Base-by-base conservation (phyloP, 164 flowering plant species). In the Chloranthus sessilifolius region DNA sequence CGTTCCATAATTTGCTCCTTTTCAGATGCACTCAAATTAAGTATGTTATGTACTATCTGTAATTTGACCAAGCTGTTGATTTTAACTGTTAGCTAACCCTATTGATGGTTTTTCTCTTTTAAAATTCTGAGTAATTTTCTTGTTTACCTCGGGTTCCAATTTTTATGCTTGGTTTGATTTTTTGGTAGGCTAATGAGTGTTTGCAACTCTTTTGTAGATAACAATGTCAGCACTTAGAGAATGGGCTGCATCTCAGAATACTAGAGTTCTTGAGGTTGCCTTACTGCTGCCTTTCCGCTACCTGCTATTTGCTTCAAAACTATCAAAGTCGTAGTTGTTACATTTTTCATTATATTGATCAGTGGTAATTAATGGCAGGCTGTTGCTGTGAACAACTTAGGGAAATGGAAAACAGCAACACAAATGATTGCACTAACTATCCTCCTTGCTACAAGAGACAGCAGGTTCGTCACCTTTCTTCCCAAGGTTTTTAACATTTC, bases 211-310 rank as follows among this genome's bases (percentile, higher is more conserved):
- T 59, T 35, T 64, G 70, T 72, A 94, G 99, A 94, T 94, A 68
- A 94, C 99, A 8, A 94, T 94, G 95, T 88, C 99, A 4, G 97
- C 97, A 12, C 96, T 94, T 22, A 79, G 99, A 62, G 99, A 94
- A 78, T 94, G 99, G 99, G 99, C 99, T 65, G 99, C 99, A 48
- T 89, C 97, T 55, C 91, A 84, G 67, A 71, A 74, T 63, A 43
- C 61, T 45, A 79, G 71, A 72, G 83, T 94, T 66, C 67, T 74
- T 50, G 88, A 86, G 99, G 99, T 92, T 46, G 43, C 26, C 53
- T 56, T 56, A 19, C 52, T 51, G 34, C 5, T 7, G 33, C 21
- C 19, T n/a, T n/a, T n/a, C 21, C 44, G 3, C n/a, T n/a, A n/a
- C n/a, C n/a, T n/a, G n/a, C 7, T 20, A 1, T 34, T 38, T 33